A percentile compares a stretch with the other conserved stretches of the same genome.
These are phyloP conservation scores for Spongispora temasekensis DNA, from an alignment of 1,284 basidiomycete species.

Conservation along the genomic window DNA sequence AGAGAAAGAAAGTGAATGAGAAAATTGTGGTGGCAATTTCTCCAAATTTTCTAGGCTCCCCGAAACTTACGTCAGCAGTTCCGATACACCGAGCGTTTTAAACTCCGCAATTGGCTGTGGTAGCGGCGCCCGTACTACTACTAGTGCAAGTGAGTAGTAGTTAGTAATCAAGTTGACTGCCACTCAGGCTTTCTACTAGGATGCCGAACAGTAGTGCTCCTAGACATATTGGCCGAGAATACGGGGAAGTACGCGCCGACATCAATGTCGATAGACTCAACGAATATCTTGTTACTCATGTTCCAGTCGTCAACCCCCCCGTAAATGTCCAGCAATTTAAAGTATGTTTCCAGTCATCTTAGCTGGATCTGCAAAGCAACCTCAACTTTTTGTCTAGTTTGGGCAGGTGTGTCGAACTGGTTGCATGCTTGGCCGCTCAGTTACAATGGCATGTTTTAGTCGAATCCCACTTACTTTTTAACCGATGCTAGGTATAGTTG, in stretches of 20 bases:
- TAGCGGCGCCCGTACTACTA: no score
- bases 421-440: slow-evolving; percentile 7
- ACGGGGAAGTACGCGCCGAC: slow-evolving; percentile 69
- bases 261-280: slow-evolving; percentile 71
- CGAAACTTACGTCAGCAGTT: slow-evolving; percentile 41
- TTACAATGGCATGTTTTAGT: slow-evolving; percentile 48
- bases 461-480: slow-evolving; percentile 94
- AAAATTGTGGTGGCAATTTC: slow-evolving; percentile 38
- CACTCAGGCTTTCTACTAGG: background rate
- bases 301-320: slow-evolving; percentile 62
- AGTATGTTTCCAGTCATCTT: slow-evolving; percentile 45
- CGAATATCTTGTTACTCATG: slow-evolving; percentile 62
- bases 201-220: slow-evolving; percentile 39
- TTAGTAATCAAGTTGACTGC: no score
- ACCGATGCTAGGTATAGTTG: slow-evolving; percentile 64
- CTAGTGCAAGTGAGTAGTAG: no score
- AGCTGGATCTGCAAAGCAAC: background rate
- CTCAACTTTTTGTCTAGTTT: slow-evolving; percentile 51
- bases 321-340: slow-evolving; percentile 91
- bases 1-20: slow-evolving; percentile 35
- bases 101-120: no score
- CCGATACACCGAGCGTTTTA: no score
- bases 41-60: slow-evolving; percentile 41
- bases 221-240: slow-evolving; percentile 68
- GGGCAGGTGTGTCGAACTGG: slow-evolving; percentile 60